Base-by-base conservation (phyloP, 345 rosid genomes). In the Noccaea bulbosa region DNA sequence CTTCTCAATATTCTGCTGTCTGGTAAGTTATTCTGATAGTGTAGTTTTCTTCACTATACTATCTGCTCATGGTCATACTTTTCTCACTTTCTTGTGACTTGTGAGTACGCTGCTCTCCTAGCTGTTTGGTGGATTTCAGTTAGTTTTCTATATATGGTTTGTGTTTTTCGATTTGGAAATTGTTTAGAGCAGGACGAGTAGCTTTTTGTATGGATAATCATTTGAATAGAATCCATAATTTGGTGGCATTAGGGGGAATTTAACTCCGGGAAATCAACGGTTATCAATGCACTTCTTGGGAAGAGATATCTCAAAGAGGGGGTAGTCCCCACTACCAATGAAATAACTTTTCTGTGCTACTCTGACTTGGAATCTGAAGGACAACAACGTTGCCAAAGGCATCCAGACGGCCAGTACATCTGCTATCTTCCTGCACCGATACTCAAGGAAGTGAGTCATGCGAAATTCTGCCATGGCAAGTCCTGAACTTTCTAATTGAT, bases 261-360 rank as follows among this genome's bases (percentile, higher is more conserved):
- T 59, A 94, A 91, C 77, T 89, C 99, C 9, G 99, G 99, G 27
- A 94, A 94, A 84, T 91, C 99, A 53, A 84, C 89, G 20, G 93
- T 94, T 70, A 91, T 91, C 62, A 94, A 91, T 78, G 96, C 99
- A 15, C 88, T 94, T 77, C 96, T 94, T 62, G 97, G 99, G 68
- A 70, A 88, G 82, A 84, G 90, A 70, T 94, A 88, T 48, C 95
- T 94, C 60, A 89, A 86, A 66, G 96, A 86, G 58, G 97, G 95
- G 14, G 97, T 94, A 80, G 77, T 91, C 77, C 99, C 97, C 68
- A 94, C 97, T 11, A 94, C 97, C 68, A 94, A 91, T 44, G 96
- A 89, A 82, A 94, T 94, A 77, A 91, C 97, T 50, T 89, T 88
- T 72, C 82, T 94, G 65, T 73, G 87, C 71, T 89, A 88, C 77